phyloP scores from a whole-genome alignment of 106 monocot genomes.

The Allium cepa region DNA sequence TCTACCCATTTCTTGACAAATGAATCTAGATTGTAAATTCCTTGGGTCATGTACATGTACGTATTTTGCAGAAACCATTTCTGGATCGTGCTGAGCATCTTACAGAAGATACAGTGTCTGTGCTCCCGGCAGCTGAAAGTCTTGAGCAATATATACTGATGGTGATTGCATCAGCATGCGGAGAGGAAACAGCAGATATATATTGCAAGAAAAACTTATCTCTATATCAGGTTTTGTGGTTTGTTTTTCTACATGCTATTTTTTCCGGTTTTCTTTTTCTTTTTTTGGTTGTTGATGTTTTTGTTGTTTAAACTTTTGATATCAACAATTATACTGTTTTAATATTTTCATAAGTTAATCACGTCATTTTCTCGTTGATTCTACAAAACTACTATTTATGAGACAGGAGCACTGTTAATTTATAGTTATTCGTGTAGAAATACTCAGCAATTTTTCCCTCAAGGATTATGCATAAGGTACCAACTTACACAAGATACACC shows the following conservation, averaged over 20 bases:
- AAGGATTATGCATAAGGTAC: not conserved
- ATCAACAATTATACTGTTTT: too few relatives aligned
- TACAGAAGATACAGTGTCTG: slow-evolving; percentile 87
- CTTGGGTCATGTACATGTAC: slow-evolving; percentile 8
- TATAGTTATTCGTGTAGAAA: too few relatives aligned
- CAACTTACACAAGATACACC: not conserved
- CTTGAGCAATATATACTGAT: slow-evolving; percentile 76
- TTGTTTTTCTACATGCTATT: not conserved
- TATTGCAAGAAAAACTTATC: slow-evolving; percentile 58
- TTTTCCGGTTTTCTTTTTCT: not conserved
- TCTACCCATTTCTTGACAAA: not conserved
- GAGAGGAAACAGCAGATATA: slow-evolving; percentile 60
- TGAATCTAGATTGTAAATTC: not conserved
- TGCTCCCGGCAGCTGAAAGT: slow-evolving; percentile 84
- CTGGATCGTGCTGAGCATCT: slow-evolving; percentile 90
- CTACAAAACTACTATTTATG: too few relatives aligned
- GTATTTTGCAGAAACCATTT: slow-evolving; percentile 81
- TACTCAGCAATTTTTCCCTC: not conserved
- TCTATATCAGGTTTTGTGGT: slow-evolving; percentile 49
- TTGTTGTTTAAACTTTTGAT: too few relatives aligned
- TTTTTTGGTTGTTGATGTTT: too few relatives aligned
- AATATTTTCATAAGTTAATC: too few relatives aligned
- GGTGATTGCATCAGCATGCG: slow-evolving; percentile 65
- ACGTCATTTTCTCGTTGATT: too few relatives aligned
- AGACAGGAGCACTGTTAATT: too few relatives aligned